A percentile compares a stretch with the other conserved stretches of the same genome.
phyloP scores from a whole-genome alignment of 208 protist genomes.

The Endotrypanum monterogeii region DNA sequence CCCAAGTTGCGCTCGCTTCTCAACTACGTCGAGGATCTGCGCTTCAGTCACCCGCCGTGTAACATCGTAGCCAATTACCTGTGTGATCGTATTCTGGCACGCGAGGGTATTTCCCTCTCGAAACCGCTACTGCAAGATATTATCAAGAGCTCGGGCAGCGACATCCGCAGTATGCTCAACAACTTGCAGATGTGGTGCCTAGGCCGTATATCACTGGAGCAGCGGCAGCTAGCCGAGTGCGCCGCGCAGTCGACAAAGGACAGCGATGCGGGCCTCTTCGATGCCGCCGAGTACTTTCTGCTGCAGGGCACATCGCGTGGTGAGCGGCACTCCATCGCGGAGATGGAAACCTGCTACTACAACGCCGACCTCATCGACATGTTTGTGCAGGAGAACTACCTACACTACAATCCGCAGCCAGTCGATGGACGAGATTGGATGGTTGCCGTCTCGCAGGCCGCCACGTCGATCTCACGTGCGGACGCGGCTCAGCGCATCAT shows the following conservation, averaged over 20 bases:
- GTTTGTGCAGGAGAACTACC: conserved; percentile 96
- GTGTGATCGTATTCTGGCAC: conserved; percentile 87
- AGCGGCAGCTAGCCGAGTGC: conserved; percentile 65
- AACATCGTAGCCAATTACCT: conserved; percentile 89
- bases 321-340: conserved; percentile 60
- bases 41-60: conserved; percentile 89
- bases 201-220: conserved; percentile 51
- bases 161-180: conserved; percentile 97
- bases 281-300: conserved; percentile 89
- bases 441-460: conserved; percentile 46
- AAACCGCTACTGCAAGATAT: conserved; percentile 89
- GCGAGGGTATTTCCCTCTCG: conserved; percentile 89
- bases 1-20: conserved; percentile 94
- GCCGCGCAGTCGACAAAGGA: conserved; percentile 89
- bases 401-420: conserved; percentile 81
- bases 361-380: conserved; percentile 93
- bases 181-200: conserved; percentile 95
- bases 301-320: conserved; percentile 67
- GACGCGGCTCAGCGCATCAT: conserved; percentile 85
- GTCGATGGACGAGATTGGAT: conserved; percentile 32
- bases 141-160: conserved; percentile 88
- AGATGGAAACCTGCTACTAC: conserved; percentile 90
- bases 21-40: conserved; percentile 96
- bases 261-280: conserved; percentile 91
- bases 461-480: conserved; percentile 68